These are phyloP conservation scores for Pleurotus ostreatus DNA, from an alignment of 768 basidiomycete genomes.

Conservation along the genomic window DNA sequence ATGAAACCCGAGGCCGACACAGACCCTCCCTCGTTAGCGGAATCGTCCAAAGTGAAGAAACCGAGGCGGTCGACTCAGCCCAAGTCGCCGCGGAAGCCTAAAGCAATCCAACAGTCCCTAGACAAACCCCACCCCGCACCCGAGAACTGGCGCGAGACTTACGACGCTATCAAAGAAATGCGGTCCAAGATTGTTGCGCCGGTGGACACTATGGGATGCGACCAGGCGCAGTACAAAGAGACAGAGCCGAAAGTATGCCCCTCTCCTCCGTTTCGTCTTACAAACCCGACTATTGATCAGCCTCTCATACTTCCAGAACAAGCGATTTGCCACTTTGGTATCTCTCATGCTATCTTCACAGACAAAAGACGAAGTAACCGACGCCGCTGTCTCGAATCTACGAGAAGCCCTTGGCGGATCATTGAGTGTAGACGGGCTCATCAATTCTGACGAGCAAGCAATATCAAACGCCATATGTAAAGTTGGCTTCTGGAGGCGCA, in stretches of 20 bases:
- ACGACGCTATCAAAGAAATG: conserved; percentile 74
- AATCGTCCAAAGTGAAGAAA: conserved; percentile 12
- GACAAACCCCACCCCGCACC: conserved; percentile 66
- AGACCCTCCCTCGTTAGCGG: neutral
- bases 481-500: conserved; percentile 91
- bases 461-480: conserved; percentile 79
- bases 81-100: conserved; percentile 47
- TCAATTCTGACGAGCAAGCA: conserved; percentile 55
- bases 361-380: conserved; percentile 89
- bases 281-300: too few species aligned
- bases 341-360: conserved; percentile 96
- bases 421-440: conserved; percentile 68
- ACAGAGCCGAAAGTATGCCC: conserved; percentile 57
- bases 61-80: conserved; percentile 18
- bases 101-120: conserved; percentile 50
- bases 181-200: conserved; percentile 70
- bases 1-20: neutral
- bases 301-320: conserved; percentile 44
- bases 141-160: conserved; percentile 61
- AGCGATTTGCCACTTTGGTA: conserved; percentile 80
- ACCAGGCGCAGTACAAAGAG: conserved; percentile 62
- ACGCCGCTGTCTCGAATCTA: conserved; percentile 73
- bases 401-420: conserved; percentile 72
- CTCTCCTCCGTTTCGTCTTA: neutral
- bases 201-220: conserved; percentile 91